Evolutionary conservation across 1,284 basidiomycete genomes (phyloP).

Genomic region (Agaricales sp.): DNA sequence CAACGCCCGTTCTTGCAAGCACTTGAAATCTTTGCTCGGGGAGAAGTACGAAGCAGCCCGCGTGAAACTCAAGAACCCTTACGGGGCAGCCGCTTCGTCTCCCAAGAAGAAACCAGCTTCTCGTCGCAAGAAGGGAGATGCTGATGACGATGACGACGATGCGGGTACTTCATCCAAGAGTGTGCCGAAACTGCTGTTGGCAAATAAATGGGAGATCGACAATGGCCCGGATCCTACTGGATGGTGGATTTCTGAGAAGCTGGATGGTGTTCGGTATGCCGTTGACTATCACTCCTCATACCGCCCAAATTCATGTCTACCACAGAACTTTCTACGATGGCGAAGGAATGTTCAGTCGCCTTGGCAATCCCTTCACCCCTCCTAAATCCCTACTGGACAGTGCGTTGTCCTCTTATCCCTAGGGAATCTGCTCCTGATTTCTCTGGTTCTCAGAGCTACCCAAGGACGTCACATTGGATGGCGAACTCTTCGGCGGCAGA

Average conservation of each 20-base stretch:
- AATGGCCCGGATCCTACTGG: constrained; percentile 46
- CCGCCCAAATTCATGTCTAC: not conserved
- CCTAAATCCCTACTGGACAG: constrained; percentile 53
- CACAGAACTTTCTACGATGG: constrained; percentile 51
- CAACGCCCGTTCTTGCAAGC: constrained; percentile 31
- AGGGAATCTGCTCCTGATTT: not conserved
- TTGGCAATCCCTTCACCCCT: constrained; percentile 51
- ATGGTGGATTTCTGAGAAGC: constrained; percentile 62
- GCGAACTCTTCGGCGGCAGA: constrained; percentile 54
- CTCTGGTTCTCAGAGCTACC: constrained; percentile 35
- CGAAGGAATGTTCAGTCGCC: constrained; percentile 42
- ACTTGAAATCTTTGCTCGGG: constrained; percentile 28
- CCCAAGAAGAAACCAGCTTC: constrained; percentile 17
- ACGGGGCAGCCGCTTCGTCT: not conserved
- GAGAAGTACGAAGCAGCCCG: constrained; percentile 28
- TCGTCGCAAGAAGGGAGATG: constrained; percentile 12
- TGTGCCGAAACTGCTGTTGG: constrained; percentile 40
- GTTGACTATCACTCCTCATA: not conserved
- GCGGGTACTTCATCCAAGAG: constrained; percentile 14
- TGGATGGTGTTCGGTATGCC: constrained; percentile 45
- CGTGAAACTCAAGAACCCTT: constrained; percentile 13
- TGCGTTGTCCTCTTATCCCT: constrained; percentile 19
- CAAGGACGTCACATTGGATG: constrained; percentile 46
- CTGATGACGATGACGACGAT: constrained; percentile 20
- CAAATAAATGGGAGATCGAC: constrained; percentile 50